Evolutionary conservation across 257 asterid species (phyloP), one percentile per base, ranked within the genome.

Genomic region (Scutellaria barbata): DNA sequence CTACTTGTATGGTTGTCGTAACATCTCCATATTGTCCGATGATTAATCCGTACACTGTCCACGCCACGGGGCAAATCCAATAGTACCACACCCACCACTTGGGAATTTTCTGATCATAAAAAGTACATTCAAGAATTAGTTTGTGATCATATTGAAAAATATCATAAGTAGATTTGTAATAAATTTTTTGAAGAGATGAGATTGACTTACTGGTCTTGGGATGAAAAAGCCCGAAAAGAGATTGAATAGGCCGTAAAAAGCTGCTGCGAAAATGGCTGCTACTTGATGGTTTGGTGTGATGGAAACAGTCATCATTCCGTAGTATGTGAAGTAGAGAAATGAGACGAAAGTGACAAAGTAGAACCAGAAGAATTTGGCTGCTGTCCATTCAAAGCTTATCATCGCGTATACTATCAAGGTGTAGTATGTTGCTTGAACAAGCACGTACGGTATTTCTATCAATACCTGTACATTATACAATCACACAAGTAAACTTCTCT

Each of bases 51-150:
- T 92, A 88, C 2, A 92, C 95, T 1, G 97, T 90, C 98, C 98
- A 92, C 3, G 98, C 98, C 77, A 90, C 89, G 0, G 98, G 98
- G 73, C 97, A 92, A 48, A 92, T 76, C 96, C 96, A 92, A 79
- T 90, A 90, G 73, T 92, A 92, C 98, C 98, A 92, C 58, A 88
- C 43, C 97, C 97, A 92, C 98, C 98, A 92, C 75, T 81, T 88
- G 0, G 98, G 97, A 72, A 92, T 92, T 77, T 80, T 81, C 98
- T 92, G 89, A 74, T 77, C n/a, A 25, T 73, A 8, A 33, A 73
- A 35, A 69, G 13, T 18, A 56, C 18, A 14, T 46, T 10, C 58
- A 63, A 69, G 12, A 65, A 43, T 61, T 68, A 74, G 45, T 35
- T 51, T 7, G 50, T 48, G 39, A 70, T 30, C 18, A 10, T 35